phyloP scores from a whole-genome alignment of 371 early-diverging fungal genomes.

The Mortierella sp. region DNA sequence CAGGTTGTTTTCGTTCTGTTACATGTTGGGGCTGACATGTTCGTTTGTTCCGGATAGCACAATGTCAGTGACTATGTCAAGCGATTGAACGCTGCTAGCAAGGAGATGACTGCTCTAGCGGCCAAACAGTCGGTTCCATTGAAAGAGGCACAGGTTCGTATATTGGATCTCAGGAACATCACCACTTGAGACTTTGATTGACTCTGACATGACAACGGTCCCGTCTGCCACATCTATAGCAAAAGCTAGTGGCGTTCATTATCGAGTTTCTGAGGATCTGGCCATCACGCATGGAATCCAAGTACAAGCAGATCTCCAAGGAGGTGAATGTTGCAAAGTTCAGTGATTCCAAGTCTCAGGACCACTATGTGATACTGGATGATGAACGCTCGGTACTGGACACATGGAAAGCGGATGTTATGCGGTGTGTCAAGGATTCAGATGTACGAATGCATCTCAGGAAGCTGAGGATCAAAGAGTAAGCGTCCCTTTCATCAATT shows the following conservation, averaged over 20 bases:
- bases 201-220: not conserved
- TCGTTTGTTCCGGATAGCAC: conserved; percentile 1
- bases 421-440: conserved; percentile 26
- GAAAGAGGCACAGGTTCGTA: conserved; percentile 36
- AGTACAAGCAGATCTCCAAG: conserved; percentile 44
- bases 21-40: no score
- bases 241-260: conserved; percentile 45
- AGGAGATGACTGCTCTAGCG: conserved; percentile 43
- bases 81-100: conserved; percentile 39
- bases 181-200: no score
- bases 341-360: conserved; percentile 22
- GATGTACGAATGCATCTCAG: conserved; percentile 23
- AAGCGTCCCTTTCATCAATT: conserved; percentile 4
- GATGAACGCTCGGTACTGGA: conserved; percentile 43
- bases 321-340: conserved; percentile 30
- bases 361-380: conserved; percentile 37
- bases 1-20: no score
- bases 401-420: conserved; percentile 25
- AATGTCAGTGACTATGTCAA: conserved; percentile 41
- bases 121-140: conserved; percentile 38
- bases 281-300: conserved; percentile 39
- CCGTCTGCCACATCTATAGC: conserved; percentile 2
- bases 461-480: conserved; percentile 48
- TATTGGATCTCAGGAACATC: no score
- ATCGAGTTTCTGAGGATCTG: conserved; percentile 52